Evolutionary conservation across 2,329 filamentous ascomycete genomes (phyloP), one percentile per base, ranked within the genome.

Genomic region (Didymella lethalis): DNA sequence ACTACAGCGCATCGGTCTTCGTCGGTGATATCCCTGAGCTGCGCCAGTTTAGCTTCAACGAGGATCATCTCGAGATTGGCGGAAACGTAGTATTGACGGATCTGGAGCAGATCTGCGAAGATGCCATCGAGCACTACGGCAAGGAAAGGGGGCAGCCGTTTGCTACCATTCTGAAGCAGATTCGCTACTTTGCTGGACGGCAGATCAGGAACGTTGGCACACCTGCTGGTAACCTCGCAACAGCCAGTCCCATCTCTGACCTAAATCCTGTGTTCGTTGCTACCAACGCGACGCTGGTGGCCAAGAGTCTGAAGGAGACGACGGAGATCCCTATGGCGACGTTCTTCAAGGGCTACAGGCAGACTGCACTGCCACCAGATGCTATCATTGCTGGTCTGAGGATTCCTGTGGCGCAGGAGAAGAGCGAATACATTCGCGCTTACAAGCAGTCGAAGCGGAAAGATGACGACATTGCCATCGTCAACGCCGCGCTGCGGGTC

Each of bases 191-290:
- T 77, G 95, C 94, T 50, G 95, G 95, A 45, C 83, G 95, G 46
- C 95, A 99, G 72, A 98, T 99, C 71, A 86, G 95, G 67, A 99
- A 98, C 70, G 94, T 97, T n/a, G 95, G 94, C 29, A 97, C 95
- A 0, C 94, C 93, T 0, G 95, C 95, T 0, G 95, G 95, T 43
- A 99, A 98, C 70, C 79, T 99, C 31, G 93, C 90, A 1, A 99
- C 95, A 0, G 95, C 95, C 0, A 97, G 93, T 25, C 95, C 95
- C 0, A 99, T 98, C 45, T 97, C 94, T 0, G 95, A 99, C 80
- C 80, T 99, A 44, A 99, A 98, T 70, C 95, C 95, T 0, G 92
- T 97, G 0, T 88, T 99, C 49, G 90, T 97, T 75, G 93, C 92
- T 3, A 90, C 92, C 1, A 92, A 94, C 65, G 90, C 92, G 1